Base-by-base conservation (phyloP, 2,329 filamentous ascomycete species). In the Mariannaea sp. region DNA sequence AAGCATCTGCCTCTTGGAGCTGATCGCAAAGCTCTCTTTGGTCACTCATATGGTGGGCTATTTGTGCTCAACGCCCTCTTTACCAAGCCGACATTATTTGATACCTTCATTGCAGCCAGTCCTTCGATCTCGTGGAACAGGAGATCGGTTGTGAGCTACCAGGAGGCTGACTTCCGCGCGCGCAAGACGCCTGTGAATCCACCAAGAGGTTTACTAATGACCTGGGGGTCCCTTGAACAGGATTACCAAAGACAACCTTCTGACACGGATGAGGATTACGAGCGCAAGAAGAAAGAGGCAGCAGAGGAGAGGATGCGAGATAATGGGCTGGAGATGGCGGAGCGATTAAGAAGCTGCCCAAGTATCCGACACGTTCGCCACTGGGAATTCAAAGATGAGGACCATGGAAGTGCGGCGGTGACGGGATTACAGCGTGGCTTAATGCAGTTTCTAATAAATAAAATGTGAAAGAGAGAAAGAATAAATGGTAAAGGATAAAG, bases 51-150 rank as follows among this genome's bases (percentile, higher is more conserved):
- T 33, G 77, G 77, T 2, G 78, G 77, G 0, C 61, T 81, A 0
- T 80, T 80, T 36, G 64, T 71, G 3, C 66, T 81, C 0, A 75
- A 79, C 48, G 66, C 73, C 0, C 66, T 80, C 0, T 75, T 76
- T 51, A 74, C 69, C 0, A 65, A 66, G 3, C 72, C 75, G 0
- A 59, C 61, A 2, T 62, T 69, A 1, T 80, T 80, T 49, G 70
- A 79, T 36, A 71, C 69, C 1, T 78, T 73, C 46, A 70, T 79
- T 12, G 72, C 73, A 1, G 74, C 75, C 1, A 80, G 77, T 24
- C 78, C 77, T 0, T 75, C 73, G 0, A 73, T 79, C 10, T 79
- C 72, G 72, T 81, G 76, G 71, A 78, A 78, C 55, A 58, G 74
- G 17, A 58, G 66, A 2, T 76, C 71, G 41, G 69, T 80, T 14